These are phyloP conservation scores for Steccherinum ochraceum DNA, from an alignment of 768 basidiomycete species.

Conservation along the genomic window DNA sequence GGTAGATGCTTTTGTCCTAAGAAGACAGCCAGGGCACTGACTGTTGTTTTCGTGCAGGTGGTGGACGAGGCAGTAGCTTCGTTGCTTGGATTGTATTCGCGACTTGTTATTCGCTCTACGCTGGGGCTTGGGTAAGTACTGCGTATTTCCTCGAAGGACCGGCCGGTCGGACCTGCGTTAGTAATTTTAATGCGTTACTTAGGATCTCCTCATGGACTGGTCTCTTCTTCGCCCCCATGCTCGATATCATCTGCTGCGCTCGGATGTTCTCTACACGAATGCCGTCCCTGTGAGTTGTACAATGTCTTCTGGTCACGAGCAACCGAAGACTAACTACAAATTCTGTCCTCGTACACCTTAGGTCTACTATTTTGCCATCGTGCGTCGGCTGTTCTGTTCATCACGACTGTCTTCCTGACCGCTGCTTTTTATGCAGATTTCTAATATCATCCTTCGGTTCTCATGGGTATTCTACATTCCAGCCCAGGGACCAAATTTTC, in stretches of 20 bases:
- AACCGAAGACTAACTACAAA: too few relatives aligned
- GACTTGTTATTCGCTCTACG: conserved; percentile 62
- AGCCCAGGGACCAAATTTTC: conserved; percentile 34
- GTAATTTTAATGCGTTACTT: not conserved
- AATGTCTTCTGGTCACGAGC: too few relatives aligned
- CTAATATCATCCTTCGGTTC: conserved; percentile 74
- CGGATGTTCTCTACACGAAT: conserved; percentile 68
- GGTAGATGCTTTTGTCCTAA: conserved; percentile 27
- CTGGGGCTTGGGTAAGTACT: conserved; percentile 67
- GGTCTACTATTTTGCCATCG: conserved; percentile 78
- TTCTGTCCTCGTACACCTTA: too few relatives aligned
- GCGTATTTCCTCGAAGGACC: too few relatives aligned
- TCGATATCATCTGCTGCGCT: conserved; percentile 57
- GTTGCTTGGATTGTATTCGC: conserved; percentile 64
- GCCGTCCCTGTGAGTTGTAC: conserved; percentile 47
- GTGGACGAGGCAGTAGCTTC: conserved; percentile 42
- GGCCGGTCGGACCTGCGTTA: not conserved
- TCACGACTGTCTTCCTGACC: not conserved
- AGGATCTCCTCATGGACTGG: conserved; percentile 94
- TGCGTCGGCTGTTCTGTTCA: conserved; percentile 26
- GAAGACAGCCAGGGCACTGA: not conserved
- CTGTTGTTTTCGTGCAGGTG: conserved; percentile 20
- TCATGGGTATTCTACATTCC: conserved; percentile 80
- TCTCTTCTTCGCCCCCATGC: conserved; percentile 60
- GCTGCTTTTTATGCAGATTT: conserved; percentile 36